Conservation (phyloP, 2,329 filamentous ascomycete genomes). For the Talaromyces atroroseus region DNA sequence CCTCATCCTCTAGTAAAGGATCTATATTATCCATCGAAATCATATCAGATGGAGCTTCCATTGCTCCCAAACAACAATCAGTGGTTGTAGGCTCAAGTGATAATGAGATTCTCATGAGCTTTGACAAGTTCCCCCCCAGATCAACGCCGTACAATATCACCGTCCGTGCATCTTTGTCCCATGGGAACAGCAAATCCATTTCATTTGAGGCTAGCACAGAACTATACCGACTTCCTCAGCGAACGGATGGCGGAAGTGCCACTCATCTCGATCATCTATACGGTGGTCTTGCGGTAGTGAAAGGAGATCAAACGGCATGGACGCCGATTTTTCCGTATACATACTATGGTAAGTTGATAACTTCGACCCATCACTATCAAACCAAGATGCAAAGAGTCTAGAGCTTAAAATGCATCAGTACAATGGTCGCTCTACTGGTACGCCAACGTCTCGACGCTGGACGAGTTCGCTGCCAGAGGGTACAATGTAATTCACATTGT, state of each 20-base stretch:
- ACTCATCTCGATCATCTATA: conserved; percentile 45
- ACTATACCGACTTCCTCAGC: conserved; percentile 39
- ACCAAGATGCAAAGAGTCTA: neutral
- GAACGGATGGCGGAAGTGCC: conserved; percentile 40
- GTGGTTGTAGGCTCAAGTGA: neutral
- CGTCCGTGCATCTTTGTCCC: conserved; percentile 26
- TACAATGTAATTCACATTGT: conserved; percentile 23
- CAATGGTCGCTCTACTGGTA: conserved; percentile 11
- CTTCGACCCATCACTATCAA: neutral
- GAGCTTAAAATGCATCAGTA: neutral
- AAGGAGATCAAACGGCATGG: conserved; percentile 23
- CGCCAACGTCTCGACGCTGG: conserved; percentile 5
- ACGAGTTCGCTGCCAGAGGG: neutral
- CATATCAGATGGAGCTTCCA: conserved; percentile 21
- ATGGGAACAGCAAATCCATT: conserved; percentile 23
- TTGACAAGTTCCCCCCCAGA: neutral
- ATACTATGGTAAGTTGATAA: conserved; percentile 42
- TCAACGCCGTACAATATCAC: conserved; percentile 34
- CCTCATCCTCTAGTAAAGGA: conserved; percentile 16
- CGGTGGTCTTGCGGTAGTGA: conserved; percentile 41
- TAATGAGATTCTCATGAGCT: conserved; percentile 1
- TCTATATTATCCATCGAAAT: conserved; percentile 27
- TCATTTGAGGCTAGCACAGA: conserved; percentile 32
- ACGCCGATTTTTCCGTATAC: conserved; percentile 43
- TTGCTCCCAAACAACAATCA: neutral